Evolutionary conservation across 768 basidiomycete genomes (phyloP).

Genomic region (Lactifluus pinguis): DNA sequence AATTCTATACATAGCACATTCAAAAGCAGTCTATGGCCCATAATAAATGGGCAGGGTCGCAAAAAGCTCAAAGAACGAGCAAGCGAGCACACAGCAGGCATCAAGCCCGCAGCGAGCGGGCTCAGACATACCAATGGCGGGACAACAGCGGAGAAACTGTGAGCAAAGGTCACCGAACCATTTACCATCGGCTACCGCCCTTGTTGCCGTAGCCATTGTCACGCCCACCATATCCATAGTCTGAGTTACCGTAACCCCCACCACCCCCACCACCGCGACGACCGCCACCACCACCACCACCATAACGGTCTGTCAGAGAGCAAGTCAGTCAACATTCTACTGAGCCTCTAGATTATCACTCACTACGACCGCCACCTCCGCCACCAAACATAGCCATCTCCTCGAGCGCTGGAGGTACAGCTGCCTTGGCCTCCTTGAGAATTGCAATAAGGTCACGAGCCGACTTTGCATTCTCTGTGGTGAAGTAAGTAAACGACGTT

Average conservation of each 20-base stretch:
- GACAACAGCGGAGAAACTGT: not conserved
- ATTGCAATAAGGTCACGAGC: conserved; percentile 88
- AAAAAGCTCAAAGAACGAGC: not conserved
- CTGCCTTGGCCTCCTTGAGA: conserved; percentile 77
- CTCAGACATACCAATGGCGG: not conserved
- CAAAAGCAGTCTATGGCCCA: conserved; percentile 10
- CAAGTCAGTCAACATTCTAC: conserved; percentile 1
- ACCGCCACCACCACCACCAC: conserved; percentile 37
- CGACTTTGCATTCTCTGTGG: conserved; percentile 89
- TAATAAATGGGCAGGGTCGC: not conserved
- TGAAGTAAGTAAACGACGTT: conserved; percentile 92
- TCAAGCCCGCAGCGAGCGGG: not conserved
- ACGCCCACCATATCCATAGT: conserved; percentile 34
- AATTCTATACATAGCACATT: conserved; percentile 10
- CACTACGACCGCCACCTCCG: conserved; percentile 68
- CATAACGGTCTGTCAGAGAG: conserved; percentile 47
- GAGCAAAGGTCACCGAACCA: not conserved
- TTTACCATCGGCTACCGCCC: conserved; percentile 27
- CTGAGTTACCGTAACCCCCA: conserved; percentile 32
- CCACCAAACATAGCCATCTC: conserved; percentile 88
- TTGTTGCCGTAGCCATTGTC: conserved; percentile 32
- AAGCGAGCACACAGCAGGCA: not conserved
- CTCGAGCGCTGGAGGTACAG: conserved; percentile 80
- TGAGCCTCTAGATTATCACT: conserved; percentile 20
- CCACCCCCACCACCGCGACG: conserved; percentile 37